Percentiles rank a stretch among this genome's conserved stretches.
phyloP scores from a whole-genome alignment of 2,329 filamentous ascomycete species.

The Colletotrichum melonis region DNA sequence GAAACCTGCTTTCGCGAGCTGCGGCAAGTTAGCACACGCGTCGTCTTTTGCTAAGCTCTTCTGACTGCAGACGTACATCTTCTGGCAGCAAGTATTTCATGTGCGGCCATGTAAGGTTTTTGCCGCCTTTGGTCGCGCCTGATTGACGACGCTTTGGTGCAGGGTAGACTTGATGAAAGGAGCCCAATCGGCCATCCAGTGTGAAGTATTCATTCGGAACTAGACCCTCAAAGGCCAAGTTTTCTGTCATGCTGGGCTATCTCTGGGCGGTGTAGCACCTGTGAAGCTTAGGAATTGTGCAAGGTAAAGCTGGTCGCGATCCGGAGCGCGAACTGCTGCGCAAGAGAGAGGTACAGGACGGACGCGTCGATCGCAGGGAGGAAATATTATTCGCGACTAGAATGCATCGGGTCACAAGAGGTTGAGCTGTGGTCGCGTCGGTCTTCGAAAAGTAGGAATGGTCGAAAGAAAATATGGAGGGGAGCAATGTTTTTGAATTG shows the following conservation, averaged over 20 bases:
- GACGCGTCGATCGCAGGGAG: slow-evolving; percentile 32
- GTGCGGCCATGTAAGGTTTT: slow-evolving; percentile 82
- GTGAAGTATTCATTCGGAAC: slow-evolving; percentile 64
- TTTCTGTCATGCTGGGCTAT: slow-evolving; percentile 12
- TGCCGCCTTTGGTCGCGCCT: slow-evolving; percentile 67
- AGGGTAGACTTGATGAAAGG: slow-evolving; percentile 76
- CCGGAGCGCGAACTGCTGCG: slow-evolving; percentile 5
- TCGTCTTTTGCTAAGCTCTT: slow-evolving; percentile 15
- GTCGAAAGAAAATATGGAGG: slow-evolving; percentile 13
- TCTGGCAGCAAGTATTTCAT: slow-evolving; percentile 68
- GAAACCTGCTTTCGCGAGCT: slow-evolving; percentile 94
- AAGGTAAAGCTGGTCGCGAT: slow-evolving; percentile 5
- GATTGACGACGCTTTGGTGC: slow-evolving; percentile 78
- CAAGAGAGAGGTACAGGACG: slow-evolving; percentile 4
- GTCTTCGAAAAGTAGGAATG: slow-evolving; percentile 8
- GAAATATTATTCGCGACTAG: slow-evolving; percentile 26
- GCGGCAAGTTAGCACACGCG: slow-evolving; percentile 32
- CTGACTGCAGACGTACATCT: slow-evolving; percentile 57
- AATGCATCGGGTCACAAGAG: slow-evolving; percentile 25
- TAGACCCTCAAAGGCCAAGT: slow-evolving; percentile 36
- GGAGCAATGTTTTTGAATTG: background rate
- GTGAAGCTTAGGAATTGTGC: background rate
- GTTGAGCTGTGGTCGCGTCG: background rate
- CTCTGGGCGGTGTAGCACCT: background rate
- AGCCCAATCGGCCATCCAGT: slow-evolving; percentile 81